Percentiles rank a stretch among this genome's conserved stretches.
These are phyloP conservation scores for Mallotus japonicus DNA, from an alignment of 441 rosid genomes.

Conservation along the genomic window DNA sequence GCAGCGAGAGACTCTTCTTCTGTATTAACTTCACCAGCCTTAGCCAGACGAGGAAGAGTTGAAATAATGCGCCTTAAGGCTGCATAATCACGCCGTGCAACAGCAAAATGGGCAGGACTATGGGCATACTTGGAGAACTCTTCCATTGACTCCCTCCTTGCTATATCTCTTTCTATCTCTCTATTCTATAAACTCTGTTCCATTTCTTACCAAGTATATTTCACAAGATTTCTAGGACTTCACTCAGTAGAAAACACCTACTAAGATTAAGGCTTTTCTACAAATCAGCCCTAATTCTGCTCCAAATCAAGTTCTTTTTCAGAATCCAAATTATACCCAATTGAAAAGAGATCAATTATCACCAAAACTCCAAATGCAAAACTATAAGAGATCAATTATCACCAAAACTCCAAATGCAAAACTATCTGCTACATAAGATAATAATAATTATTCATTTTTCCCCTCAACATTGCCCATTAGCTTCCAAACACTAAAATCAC, in stretches of 20 bases:
- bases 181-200: conserved; percentile 28
- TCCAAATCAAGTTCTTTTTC: conserved; percentile 4
- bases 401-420: conserved; percentile 15
- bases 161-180: conserved; percentile 14
- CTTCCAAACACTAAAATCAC: conserved; percentile 20
- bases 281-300: conserved; percentile 15
- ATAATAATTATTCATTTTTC: conserved; percentile 21
- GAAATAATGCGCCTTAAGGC: conserved; percentile 55
- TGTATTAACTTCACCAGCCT: conserved; percentile 80
- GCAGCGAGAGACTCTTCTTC: conserved; percentile 80
- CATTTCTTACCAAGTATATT: conserved; percentile 25
- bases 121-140: conserved; percentile 69
- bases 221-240: conserved; percentile 18
- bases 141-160: conserved; percentile 49
- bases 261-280: conserved; percentile 21
- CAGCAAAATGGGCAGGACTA: conserved; percentile 91
- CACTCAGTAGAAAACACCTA: conserved; percentile 15
- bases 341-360: conserved; percentile 12
- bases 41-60: conserved; percentile 64
- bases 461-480: conserved; percentile 19
- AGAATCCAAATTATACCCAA: conserved; percentile 21
- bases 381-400: conserved; percentile 11
- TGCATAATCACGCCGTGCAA: conserved; percentile 71
- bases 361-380: conserved; percentile 15
- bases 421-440: conserved; percentile 10